Base-by-base conservation (phyloP, 352 stramenopile genomes). In the Phytophthora citricola region DNA sequence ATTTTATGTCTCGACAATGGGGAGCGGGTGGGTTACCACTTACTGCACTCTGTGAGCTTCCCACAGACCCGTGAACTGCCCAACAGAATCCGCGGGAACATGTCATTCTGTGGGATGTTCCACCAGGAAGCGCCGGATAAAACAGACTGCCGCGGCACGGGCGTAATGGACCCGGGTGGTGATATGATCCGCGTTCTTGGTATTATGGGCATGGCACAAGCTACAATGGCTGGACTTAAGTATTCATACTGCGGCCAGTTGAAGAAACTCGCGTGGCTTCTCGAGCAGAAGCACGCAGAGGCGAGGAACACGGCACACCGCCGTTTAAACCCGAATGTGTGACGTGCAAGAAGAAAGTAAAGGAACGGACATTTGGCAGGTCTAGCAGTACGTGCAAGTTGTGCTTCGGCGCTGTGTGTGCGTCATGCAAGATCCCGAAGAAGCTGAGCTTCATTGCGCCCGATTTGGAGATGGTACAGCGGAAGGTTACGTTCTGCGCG, bases 101-200 rank as follows among this genome's bases (percentile, higher is more conserved):
- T 81, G 43, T 84, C 76, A 6, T 71, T 81, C 46, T 81, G 72
- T 39, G 70, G 55, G 5, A 50, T 84, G 39, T 84, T 76, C 55
- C 64, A 70, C 15, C 53, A 70, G 14, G 48, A 60, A 55, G 54
- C 43, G 38, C 44, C 53, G 0, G 61, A 65, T 49, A 56, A 62
- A 48, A 69, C 61, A 7, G 66, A 74, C 32, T 66, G 54, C 11
- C 49, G 50, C 11, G 66, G 55, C 15, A 74, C 60, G 4, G 66
- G 59, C 1, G 20, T 74, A n/a, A 70, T 74, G 53, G 47, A 74
- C 53, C 66, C 66, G 2, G 39, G 59, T 7, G 61, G 66, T 27
- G 60, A 60, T 22, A 58, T 74, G 41, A 70, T 74, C 22, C 66
- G 48, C 5, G 15, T 27, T 3, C 44, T 74, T 36, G 61, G 54